phyloP scores from a whole-genome alignment of 768 basidiomycete genomes.

The Saitozyma sp. region DNA sequence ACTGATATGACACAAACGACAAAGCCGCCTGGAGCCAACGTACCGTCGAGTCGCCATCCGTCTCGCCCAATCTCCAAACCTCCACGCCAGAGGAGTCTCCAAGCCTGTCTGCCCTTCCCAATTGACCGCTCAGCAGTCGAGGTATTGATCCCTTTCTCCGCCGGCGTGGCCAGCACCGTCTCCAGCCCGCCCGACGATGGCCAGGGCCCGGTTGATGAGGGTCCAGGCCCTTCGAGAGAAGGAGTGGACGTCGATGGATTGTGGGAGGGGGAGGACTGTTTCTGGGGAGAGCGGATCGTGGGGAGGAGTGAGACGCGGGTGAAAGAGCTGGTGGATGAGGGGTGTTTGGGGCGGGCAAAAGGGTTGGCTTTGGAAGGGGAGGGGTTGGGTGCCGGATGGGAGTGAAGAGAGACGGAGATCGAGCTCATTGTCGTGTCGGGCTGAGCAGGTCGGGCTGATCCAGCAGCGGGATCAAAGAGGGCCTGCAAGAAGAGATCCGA shows the following conservation, averaged over 20 bases:
- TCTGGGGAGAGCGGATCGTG: slow-evolving; percentile 13
- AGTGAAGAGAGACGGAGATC: background rate
- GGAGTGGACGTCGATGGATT: background rate
- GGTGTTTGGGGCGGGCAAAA: slow-evolving; percentile 32
- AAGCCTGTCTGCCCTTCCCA: slow-evolving; percentile 22
- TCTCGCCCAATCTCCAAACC: slow-evolving; percentile 47
- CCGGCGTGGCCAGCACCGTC: slow-evolving; percentile 10
- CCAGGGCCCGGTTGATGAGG: too few relatives aligned
- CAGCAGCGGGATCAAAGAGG: too few relatives aligned
- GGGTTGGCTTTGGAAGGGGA: slow-evolving; percentile 28
- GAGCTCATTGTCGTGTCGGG: too few relatives aligned
- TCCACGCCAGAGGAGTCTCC: slow-evolving; percentile 49
- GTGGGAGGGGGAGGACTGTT: background rate
- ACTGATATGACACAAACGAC: background rate
- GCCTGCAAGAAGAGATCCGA: too few relatives aligned
- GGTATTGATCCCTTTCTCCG: slow-evolving; percentile 2
- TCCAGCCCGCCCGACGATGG: too few relatives aligned
- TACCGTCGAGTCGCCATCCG: slow-evolving; percentile 47
- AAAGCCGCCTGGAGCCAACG: background rate
- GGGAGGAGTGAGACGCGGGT: slow-evolving; percentile 33
- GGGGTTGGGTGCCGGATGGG: slow-evolving; percentile 6
- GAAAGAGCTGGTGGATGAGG: slow-evolving; percentile 23
- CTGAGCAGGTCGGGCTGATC: too few relatives aligned
- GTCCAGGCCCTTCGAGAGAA: background rate
- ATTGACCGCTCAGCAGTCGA: slow-evolving; percentile 2